Conservation (phyloP, 2,329 filamentous ascomycete genomes). For the Diaporthe sp. region DNA sequence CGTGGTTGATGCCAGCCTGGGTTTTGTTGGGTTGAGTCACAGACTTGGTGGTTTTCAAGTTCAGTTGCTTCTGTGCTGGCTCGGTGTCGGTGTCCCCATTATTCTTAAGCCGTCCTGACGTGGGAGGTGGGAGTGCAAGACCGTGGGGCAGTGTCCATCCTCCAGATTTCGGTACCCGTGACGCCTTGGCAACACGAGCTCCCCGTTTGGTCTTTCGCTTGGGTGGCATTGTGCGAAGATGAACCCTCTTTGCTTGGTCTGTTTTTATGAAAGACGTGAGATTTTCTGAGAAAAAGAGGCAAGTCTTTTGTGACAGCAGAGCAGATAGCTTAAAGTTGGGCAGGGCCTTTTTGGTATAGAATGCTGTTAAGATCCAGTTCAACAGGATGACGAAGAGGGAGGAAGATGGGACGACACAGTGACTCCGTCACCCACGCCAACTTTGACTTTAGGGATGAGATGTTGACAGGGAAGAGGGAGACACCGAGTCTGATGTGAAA, state of each 20-base stretch:
- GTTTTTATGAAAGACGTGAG: not conserved
- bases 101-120: not conserved
- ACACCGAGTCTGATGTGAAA: not conserved
- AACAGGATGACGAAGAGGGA: not conserved
- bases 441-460: no score
- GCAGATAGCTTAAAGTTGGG: not conserved
- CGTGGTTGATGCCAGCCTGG: not conserved
- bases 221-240: constrained; percentile 19
- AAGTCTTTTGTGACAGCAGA: not conserved
- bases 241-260: not conserved
- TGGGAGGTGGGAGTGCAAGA: not conserved
- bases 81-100: not conserved
- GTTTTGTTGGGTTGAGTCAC: not conserved
- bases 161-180: constrained; percentile 16
- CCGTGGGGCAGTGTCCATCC: constrained; percentile 27
- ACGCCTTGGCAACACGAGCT: not conserved
- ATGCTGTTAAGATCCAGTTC: not conserved
- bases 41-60: constrained; percentile 11
- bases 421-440: not conserved
- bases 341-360: not conserved
- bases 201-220: constrained; percentile 15
- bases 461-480: no score
- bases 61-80: constrained; percentile 8
- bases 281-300: no score
- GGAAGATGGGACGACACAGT: not conserved